phyloP scores from a whole-genome alignment of 176 grass and related monocot species.

The Phragmites australis region DNA sequence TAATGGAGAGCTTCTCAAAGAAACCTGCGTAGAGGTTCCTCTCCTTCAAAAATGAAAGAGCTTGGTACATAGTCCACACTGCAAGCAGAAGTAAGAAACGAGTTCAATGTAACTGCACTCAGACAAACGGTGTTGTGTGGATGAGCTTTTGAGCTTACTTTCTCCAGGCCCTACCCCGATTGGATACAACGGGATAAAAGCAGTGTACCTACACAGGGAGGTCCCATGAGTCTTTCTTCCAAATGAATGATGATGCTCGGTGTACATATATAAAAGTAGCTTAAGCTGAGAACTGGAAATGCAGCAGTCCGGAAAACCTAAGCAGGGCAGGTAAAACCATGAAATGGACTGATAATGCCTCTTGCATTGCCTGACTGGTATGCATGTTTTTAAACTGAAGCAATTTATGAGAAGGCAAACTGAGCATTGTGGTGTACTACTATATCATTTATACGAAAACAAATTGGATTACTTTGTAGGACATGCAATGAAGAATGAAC shows the following conservation, averaged over 20 bases:
- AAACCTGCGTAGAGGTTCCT: conserved; percentile 69
- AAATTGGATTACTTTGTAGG: conserved; percentile 7
- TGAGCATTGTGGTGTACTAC: neutral
- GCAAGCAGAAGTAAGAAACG: conserved; percentile 20
- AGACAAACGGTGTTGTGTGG: neutral
- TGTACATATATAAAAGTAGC: neutral
- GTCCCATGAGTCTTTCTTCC: conserved; percentile 2
- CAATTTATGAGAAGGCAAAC: neutral
- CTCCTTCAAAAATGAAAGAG: conserved; percentile 79
- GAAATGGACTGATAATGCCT: neutral
- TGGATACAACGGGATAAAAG: conserved; percentile 89
- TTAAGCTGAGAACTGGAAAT: neutral
- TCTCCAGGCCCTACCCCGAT: conserved; percentile 88
- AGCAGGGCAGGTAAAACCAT: neutral
- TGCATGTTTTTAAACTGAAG: neutral
- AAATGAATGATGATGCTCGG: neutral
- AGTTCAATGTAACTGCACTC: conserved; percentile 1
- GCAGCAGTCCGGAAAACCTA: neutral
- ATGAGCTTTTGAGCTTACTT: conserved; percentile 59
- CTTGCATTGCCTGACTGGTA: neutral
- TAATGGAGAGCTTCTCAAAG: conserved; percentile 69
- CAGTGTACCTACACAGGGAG: conserved; percentile 73
- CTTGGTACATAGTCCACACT: conserved; percentile 93
- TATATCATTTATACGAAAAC: neutral
- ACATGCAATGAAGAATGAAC: neutral